Evolutionary conservation across 495 filamentous ascomycete genomes (phyloP).

Genomic region (Penicillium goetzii): DNA sequence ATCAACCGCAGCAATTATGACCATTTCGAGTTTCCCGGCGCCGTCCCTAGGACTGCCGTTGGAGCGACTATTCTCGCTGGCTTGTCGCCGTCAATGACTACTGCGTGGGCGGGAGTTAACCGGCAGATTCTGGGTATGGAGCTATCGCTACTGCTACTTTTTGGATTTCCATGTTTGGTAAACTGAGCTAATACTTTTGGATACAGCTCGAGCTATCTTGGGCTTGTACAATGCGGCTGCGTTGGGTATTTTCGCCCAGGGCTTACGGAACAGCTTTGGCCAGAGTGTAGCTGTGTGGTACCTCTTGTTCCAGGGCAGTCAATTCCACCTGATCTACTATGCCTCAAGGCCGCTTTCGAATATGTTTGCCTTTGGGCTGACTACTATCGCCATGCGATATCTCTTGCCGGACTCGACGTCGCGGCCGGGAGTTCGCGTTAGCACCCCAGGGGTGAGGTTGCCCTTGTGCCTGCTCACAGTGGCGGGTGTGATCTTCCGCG

Average conservation of each 20-base stretch:
- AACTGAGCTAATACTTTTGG: constrained; percentile 6
- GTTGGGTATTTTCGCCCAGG: constrained; percentile 64
- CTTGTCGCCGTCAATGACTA: constrained; percentile 40
- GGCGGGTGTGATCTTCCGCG: constrained; percentile 85
- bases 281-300: constrained; percentile 77
- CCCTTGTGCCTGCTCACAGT: constrained; percentile 77
- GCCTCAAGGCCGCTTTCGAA: constrained; percentile 92
- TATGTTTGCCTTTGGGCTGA: constrained; percentile 90
- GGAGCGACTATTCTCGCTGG: constrained; percentile 74
- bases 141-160: constrained; percentile 1
- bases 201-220: constrained; percentile 71
- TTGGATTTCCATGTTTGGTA: background rate
- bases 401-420: constrained; percentile 61
- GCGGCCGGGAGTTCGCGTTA: constrained; percentile 26
- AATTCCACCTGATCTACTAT: constrained; percentile 95
- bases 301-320: constrained; percentile 75
- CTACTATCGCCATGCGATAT: constrained; percentile 70
- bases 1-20: constrained; percentile 67
- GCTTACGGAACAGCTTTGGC: constrained; percentile 71
- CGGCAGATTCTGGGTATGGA: constrained; percentile 56
- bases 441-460: constrained; percentile 31
- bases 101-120: constrained; percentile 46
- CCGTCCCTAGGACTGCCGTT: constrained; percentile 87
- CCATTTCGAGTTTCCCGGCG: constrained; percentile 88
- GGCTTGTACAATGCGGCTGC: constrained; percentile 76